Evolutionary conservation across 768 basidiomycete species (phyloP).

Genomic region (Asterophora lycoperdoides): DNA sequence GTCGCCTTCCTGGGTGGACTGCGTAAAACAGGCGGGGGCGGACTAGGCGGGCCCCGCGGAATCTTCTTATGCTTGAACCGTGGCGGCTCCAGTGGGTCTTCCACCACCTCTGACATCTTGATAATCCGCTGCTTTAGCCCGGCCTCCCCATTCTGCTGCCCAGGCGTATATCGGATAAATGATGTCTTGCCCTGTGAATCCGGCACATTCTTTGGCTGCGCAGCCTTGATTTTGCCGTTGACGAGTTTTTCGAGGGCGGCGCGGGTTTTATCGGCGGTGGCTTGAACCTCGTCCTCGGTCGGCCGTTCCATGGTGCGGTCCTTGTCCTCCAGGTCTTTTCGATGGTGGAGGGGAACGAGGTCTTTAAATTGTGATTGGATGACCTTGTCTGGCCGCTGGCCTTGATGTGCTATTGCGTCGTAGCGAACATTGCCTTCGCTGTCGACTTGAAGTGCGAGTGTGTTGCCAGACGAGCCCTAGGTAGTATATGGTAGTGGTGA

Average conservation of each 20-base stretch:
- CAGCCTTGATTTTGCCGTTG: conserved; percentile 95
- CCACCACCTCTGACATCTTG: conserved; percentile 97
- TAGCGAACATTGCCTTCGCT: conserved; percentile 95
- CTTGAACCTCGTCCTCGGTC: conserved; percentile 86
- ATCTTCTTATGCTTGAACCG: conserved; percentile 99
- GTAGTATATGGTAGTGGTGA: background rate
- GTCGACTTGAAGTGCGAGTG: conserved; percentile 94
- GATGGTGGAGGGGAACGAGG: conserved; percentile 85
- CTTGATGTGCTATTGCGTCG: conserved; percentile 95
- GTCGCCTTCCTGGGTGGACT: conserved; percentile 96
- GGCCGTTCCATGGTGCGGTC: conserved; percentile 84
- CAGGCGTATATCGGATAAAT: conserved; percentile 96
- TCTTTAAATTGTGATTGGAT: conserved; percentile 98
- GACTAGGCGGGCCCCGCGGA: conserved; percentile 92
- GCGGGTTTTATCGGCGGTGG: conserved; percentile 87
- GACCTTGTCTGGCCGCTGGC: conserved; percentile 79
- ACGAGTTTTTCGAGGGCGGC: conserved; percentile 91
- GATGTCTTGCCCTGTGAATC: conserved; percentile 77
- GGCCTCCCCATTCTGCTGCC: conserved; percentile 67
- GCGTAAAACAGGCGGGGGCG: conserved; percentile 91
- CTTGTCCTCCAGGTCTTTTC: conserved; percentile 80
- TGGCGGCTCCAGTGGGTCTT: conserved; percentile 96
- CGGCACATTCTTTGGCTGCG: conserved; percentile 94
- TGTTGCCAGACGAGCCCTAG: conserved; percentile 88
- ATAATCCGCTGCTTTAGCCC: conserved; percentile 93